Percentiles rank a stretch among this genome's conserved stretches.
These are phyloP conservation scores for Xylaria sp. DNA, from an alignment of 2,329 filamentous ascomycete genomes.

Conservation along the genomic window DNA sequence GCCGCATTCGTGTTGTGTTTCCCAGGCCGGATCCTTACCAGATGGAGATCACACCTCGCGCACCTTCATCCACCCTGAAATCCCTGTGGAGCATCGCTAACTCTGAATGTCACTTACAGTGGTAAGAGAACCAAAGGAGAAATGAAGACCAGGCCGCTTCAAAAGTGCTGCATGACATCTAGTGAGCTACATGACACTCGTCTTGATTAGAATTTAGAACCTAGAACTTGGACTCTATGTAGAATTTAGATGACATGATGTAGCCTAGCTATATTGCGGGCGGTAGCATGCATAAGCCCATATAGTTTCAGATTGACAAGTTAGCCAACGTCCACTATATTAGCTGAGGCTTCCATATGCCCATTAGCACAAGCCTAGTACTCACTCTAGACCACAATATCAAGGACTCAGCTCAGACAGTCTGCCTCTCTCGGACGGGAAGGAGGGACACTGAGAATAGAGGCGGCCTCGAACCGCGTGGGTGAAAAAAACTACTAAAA, in stretches of 20 bases:
- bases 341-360: background rate
- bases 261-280: background rate
- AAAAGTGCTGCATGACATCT: background rate
- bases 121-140: conserved; percentile 1
- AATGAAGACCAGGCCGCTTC: background rate
- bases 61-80: background rate
- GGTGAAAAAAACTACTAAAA: background rate
- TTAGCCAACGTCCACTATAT: background rate
- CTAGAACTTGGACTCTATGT: background rate
- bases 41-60: background rate
- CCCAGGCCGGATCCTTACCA: background rate
- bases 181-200: background rate
- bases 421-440: background rate
- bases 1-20: too few species aligned
- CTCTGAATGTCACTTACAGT: background rate
- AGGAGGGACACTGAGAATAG: background rate
- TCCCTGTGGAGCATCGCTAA: background rate
- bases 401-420: background rate
- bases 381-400: background rate
- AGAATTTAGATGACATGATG: background rate
- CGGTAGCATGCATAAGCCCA: background rate
- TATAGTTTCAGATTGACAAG: background rate
- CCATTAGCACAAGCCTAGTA: background rate
- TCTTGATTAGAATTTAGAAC: background rate
- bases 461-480: background rate